Percentiles rank a stretch among this genome's conserved stretches.
phyloP scores from a whole-genome alignment of 164 flowering plant genomes.

The Umbellularia californica region DNA sequence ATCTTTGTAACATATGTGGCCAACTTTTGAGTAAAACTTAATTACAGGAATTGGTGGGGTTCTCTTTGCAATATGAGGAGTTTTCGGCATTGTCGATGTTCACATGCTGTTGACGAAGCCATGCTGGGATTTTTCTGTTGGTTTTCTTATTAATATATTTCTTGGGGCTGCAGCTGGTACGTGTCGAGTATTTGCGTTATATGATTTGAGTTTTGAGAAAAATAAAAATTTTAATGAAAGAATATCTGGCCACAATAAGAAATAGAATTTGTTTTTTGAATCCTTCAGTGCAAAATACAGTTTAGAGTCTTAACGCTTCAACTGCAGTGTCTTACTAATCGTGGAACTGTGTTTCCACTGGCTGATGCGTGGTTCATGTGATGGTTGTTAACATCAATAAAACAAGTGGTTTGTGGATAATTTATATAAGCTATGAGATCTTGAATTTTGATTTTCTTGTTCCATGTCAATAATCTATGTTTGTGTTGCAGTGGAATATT shows the following conservation, averaged over 20 bases:
- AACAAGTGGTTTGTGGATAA: not conserved
- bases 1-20: constrained; percentile 22
- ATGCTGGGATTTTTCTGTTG: not conserved
- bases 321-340: no score
- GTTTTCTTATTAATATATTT: not conserved
- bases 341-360: no score
- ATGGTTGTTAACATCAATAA: not conserved
- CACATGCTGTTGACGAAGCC: not conserved
- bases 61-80: not conserved
- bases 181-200: not conserved
- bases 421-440: no score
- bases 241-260: no score
- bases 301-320: not conserved
- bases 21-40: not conserved
- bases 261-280: no score
- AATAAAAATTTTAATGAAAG: no score
- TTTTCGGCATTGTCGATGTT: not conserved
- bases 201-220: not conserved
- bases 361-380: not conserved
- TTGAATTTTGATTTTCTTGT: no score
- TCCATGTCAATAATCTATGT: no score
- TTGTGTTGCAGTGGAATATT: no score
- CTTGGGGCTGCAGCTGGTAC: not conserved
- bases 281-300: not conserved
- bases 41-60: not conserved